Percentiles rank a stretch among this genome's conserved stretches.
phyloP scores from a whole-genome alignment of 1,139 yeast species.

The Kluyveromyces sp. region DNA sequence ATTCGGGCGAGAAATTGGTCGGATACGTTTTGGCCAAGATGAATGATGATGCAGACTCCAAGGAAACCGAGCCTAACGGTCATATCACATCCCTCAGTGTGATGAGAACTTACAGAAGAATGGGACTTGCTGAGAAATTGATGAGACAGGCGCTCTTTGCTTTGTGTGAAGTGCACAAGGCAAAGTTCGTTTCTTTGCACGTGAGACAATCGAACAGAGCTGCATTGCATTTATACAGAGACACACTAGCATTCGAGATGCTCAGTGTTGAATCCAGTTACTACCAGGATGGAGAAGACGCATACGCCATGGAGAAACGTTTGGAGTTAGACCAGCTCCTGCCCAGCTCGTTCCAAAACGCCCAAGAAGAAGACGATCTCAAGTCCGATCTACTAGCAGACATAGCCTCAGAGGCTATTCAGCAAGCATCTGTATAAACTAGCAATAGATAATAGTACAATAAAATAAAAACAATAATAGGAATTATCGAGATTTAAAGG shows the following conservation, averaged over 20 bases:
- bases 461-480: not conserved
- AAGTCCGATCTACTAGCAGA: constrained; percentile 36
- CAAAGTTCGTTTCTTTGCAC: constrained; percentile 81
- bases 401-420: constrained; percentile 22
- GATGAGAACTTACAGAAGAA: constrained; percentile 88
- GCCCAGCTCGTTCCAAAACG: constrained; percentile 47
- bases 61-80: constrained; percentile 72
- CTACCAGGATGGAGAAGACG: constrained; percentile 97
- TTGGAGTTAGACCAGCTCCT: constrained; percentile 51
- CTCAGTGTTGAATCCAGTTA: constrained; percentile 75
- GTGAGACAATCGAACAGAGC: constrained; percentile 93
- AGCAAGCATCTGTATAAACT: constrained; percentile 16
- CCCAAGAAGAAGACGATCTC: constrained; percentile 45
- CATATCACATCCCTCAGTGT: constrained; percentile 92
- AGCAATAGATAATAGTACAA: not conserved
- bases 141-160: constrained; percentile 83
- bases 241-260: constrained; percentile 76
- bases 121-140: constrained; percentile 90
- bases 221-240: constrained; percentile 85
- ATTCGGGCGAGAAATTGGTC: constrained; percentile 67
- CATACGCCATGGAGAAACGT: constrained; percentile 85
- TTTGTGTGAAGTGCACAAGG: constrained; percentile 73
- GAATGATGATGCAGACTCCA: constrained; percentile 85
- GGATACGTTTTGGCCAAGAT: constrained; percentile 94
- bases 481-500: no score